phyloP scores from a whole-genome alignment of 495 filamentous ascomycete species.

The Ascobolus immersus region DNA sequence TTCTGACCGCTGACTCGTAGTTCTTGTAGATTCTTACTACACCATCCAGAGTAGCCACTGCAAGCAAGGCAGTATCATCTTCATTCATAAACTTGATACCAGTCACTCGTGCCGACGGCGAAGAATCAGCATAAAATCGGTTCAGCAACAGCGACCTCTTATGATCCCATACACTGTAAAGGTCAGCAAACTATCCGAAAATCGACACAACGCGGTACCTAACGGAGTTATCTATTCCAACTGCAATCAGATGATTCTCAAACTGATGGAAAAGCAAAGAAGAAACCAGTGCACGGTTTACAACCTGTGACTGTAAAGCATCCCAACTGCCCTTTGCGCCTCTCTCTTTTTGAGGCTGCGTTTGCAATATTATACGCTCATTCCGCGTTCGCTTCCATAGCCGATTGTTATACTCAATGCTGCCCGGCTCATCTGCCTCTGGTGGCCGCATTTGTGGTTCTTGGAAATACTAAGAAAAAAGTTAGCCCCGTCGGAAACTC shows the following conservation, averaged over 20 bases:
- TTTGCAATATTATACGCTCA: constrained; percentile 68
- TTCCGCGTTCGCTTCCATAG: constrained; percentile 85
- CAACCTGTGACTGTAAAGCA: constrained; percentile 45
- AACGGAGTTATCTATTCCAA: constrained; percentile 65
- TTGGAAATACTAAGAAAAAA: constrained; percentile 48
- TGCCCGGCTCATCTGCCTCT: constrained; percentile 88
- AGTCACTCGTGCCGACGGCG: constrained; percentile 68
- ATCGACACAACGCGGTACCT: constrained; percentile 10
- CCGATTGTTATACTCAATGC: constrained; percentile 85
- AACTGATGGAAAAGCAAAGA: constrained; percentile 96
- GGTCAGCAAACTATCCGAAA: constrained; percentile 11
- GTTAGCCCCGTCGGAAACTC: constrained; percentile 15
- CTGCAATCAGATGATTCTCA: constrained; percentile 82
- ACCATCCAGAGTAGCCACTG: constrained; percentile 87
- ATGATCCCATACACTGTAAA: constrained; percentile 69
- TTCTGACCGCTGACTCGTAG: constrained; percentile 43
- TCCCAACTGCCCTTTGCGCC: constrained; percentile 71
- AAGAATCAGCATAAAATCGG: constrained; percentile 84
- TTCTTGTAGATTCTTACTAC: constrained; percentile 83
- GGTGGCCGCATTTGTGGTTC: constrained; percentile 95
- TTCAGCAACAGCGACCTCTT: constrained; percentile 41
- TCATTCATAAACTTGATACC: constrained; percentile 95
- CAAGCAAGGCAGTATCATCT: constrained; percentile 78
- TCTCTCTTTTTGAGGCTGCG: constrained; percentile 72
- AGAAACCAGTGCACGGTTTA: constrained; percentile 62